Percentiles rank a stretch among this genome's conserved stretches.
These are phyloP conservation scores for Mycena indigotica DNA, from an alignment of 768 basidiomycete species.

Conservation along the genomic window DNA sequence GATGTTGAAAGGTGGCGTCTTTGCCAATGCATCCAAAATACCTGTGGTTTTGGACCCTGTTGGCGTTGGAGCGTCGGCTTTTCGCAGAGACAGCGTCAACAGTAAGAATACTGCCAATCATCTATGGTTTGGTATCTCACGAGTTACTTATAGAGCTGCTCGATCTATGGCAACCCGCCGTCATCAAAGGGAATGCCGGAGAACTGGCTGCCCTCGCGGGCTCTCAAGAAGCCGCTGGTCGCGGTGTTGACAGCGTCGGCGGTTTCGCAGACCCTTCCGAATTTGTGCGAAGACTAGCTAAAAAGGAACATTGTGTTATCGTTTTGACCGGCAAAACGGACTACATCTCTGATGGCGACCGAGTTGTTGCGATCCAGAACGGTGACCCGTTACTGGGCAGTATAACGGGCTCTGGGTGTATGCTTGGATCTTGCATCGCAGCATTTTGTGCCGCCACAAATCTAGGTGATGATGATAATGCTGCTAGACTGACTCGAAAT, in stretches of 20 bases:
- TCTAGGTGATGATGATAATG: constrained; percentile 32
- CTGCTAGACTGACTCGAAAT: constrained; percentile 27
- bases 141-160: constrained; percentile 58
- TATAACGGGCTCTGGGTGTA: constrained; percentile 92
- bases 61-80: constrained; percentile 81
- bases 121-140: constrained; percentile 2
- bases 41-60: constrained; percentile 92
- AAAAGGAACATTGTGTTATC: constrained; percentile 76
- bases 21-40: constrained; percentile 69
- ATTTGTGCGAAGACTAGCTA: constrained; percentile 72
- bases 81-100: constrained; percentile 62
- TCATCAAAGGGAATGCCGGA: constrained; percentile 93
- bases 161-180: constrained; percentile 78
- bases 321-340: constrained; percentile 81
- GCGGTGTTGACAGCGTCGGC: constrained; percentile 88
- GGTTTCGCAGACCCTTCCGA: constrained; percentile 75
- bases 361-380: constrained; percentile 70
- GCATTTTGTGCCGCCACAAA: constrained; percentile 77
- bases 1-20: constrained; percentile 72
- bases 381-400: constrained; percentile 72
- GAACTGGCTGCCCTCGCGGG: constrained; percentile 81
- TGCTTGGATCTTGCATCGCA: constrained; percentile 76
- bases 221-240: constrained; percentile 74
- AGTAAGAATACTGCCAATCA: constrained; percentile 41
- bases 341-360: constrained; percentile 80